These are phyloP conservation scores for Leucaena leucocephala DNA, from an alignment of 306 rosid species.

Conservation along the genomic window DNA sequence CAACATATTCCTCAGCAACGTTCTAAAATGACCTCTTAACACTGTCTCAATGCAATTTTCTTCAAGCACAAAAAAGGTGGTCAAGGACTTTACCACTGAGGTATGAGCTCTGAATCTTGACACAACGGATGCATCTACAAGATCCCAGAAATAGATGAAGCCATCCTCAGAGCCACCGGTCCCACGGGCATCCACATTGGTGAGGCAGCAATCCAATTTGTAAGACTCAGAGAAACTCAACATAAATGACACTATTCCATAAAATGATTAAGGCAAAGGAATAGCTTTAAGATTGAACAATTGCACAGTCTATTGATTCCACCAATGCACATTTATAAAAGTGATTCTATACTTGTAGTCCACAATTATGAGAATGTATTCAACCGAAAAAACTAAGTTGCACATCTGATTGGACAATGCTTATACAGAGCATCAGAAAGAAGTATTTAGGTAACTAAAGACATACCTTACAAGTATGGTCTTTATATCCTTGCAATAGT, in stretches of 20 bases:
- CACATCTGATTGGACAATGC: not conserved
- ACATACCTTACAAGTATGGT: conserved; percentile 85
- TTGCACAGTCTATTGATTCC: not conserved
- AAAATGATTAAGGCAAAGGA: not conserved
- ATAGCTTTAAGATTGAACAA: not conserved
- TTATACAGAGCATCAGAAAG: not conserved
- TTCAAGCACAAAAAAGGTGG: conserved; percentile 2
- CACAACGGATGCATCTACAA: conserved; percentile 85
- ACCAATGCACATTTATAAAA: conserved; percentile 17
- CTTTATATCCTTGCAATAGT: conserved; percentile 80
- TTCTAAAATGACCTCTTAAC: conserved; percentile 24
- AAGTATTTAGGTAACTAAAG: conserved; percentile 28
- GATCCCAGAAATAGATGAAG: conserved; percentile 85
- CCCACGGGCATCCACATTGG: conserved; percentile 86
- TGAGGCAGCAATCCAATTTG: conserved; percentile 94
- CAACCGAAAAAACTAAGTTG: not conserved
- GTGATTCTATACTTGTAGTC: conserved; percentile 24
- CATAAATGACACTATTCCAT: conserved; percentile 29
- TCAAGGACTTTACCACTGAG: conserved; percentile 65
- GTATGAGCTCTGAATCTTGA: conserved; percentile 81
- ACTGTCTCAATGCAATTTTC: conserved; percentile 6
- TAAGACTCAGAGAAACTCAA: conserved; percentile 59
- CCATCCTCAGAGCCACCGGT: conserved; percentile 96
- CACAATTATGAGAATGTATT: conserved; percentile 12
- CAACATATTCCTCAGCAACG: not conserved